phyloP scores from a whole-genome alignment of 2,329 filamentous ascomycete genomes.

The Conoideocrella luteorostrata region DNA sequence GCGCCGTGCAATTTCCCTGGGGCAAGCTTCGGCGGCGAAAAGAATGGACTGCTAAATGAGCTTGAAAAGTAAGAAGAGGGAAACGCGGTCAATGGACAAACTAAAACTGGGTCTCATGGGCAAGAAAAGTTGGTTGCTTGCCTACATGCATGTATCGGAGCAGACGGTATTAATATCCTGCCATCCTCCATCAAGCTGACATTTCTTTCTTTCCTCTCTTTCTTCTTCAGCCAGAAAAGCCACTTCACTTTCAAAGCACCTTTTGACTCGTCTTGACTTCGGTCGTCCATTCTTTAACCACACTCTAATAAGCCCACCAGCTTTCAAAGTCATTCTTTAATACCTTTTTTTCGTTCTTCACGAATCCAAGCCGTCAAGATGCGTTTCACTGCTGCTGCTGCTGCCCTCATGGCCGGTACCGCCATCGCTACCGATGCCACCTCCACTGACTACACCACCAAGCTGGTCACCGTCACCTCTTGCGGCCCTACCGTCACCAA shows the following conservation, averaged over 20 bases:
- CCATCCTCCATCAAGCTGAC: constrained; percentile 24
- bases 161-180: constrained; percentile 43
- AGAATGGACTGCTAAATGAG: not conserved
- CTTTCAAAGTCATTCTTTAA: constrained; percentile 24
- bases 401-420: constrained; percentile 33
- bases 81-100: not conserved
- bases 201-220: constrained; percentile 20
- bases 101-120: not conserved
- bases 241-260: constrained; percentile 28
- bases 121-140: no score
- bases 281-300: constrained; percentile 51
- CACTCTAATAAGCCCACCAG: constrained; percentile 25
- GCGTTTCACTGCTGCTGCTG: constrained; percentile 49
- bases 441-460: constrained; percentile 50
- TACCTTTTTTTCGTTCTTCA: constrained; percentile 23
- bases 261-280: constrained; percentile 44
- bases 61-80: not conserved
- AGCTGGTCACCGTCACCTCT: constrained; percentile 54
- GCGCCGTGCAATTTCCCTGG: constrained; percentile 17
- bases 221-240: constrained; percentile 38
- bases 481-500: constrained; percentile 54
- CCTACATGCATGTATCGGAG: no score
- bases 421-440: constrained; percentile 19
- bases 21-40: not conserved
- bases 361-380: constrained; percentile 45